Conservation (phyloP, 176 grass and related monocot species). For the Oryza longistaminata region DNA sequence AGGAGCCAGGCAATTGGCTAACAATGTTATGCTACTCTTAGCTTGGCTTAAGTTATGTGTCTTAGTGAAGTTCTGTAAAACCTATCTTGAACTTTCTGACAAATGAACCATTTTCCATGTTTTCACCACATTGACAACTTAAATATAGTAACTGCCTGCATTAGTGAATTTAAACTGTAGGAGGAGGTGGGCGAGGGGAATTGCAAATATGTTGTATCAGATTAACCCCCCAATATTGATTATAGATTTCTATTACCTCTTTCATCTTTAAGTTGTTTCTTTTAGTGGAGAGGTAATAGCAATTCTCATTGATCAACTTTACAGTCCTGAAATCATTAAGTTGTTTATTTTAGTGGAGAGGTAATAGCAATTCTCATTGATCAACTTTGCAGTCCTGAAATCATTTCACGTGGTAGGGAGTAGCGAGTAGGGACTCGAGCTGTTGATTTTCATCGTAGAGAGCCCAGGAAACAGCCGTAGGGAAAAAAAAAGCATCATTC, state of each 20-base stretch:
- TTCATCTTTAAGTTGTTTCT: background rate
- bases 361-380: background rate
- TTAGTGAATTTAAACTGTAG: background rate
- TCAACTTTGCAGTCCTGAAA: constrained; percentile 17
- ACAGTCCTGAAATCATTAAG: background rate
- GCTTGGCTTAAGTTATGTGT: background rate
- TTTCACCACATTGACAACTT: background rate
- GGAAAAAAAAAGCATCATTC: constrained; percentile 35
- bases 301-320: constrained; percentile 11
- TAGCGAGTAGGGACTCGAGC: background rate
- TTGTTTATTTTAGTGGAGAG: background rate
- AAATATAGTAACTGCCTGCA: background rate
- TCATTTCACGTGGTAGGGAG: background rate
- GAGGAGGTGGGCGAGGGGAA: background rate
- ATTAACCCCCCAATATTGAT: background rate
- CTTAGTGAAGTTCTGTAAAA: background rate
- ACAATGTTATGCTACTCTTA: background rate
- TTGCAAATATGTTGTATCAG: background rate
- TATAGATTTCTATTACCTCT: background rate
- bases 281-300: background rate
- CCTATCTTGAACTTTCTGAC: background rate
- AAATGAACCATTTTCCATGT: constrained; percentile 1
- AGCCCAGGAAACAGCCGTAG: background rate
- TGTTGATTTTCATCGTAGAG: constrained; percentile 16
- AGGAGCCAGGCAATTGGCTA: constrained; percentile 21